A percentile compares a stretch with the other conserved stretches of the same genome.
Evolutionary conservation across 192 early-diverging fungal species (phyloP).

Genomic region (Coemansia sp.): DNA sequence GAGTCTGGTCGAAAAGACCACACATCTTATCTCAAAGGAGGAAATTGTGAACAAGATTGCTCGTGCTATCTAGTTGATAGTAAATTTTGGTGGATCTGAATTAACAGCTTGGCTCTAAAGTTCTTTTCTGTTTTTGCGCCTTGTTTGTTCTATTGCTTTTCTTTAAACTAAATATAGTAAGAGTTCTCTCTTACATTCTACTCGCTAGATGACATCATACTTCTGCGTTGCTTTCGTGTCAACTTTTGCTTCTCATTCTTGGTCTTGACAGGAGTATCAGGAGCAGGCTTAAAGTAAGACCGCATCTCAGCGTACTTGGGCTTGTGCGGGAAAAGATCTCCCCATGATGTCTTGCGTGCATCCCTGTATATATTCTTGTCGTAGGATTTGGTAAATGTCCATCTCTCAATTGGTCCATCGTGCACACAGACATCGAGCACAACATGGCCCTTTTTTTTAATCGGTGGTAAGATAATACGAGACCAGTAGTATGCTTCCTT

Average conservation of each 20-base stretch:
- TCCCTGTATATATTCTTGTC: constrained; percentile 71
- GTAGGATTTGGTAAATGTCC: constrained; percentile 67
- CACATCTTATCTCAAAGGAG: constrained; percentile 86
- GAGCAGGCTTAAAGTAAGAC: constrained; percentile 18
- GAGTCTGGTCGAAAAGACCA: constrained; percentile 92
- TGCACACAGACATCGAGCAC: constrained; percentile 66
- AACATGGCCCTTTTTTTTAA: constrained; percentile 78
- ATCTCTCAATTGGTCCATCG: constrained; percentile 61
- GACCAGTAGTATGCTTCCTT: constrained; percentile 63
- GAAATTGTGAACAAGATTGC: constrained; percentile 86
- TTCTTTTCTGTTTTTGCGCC: background rate
- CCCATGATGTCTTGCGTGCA: constrained; percentile 76
- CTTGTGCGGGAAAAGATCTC: constrained; percentile 75
- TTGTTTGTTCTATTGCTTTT: background rate
- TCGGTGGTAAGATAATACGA: constrained; percentile 68
- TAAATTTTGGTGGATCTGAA: background rate
- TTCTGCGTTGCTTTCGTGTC: background rate
- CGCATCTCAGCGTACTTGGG: constrained; percentile 49
- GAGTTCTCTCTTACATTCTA: background rate
- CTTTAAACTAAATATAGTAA: background rate
- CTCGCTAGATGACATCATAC: background rate
- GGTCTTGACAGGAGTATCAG: background rate
- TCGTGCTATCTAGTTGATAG: constrained; percentile 51
- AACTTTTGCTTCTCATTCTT: background rate
- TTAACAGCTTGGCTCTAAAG: background rate